A percentile compares a stretch with the other conserved stretches of the same genome.
phyloP scores from a whole-genome alignment of 2,329 filamentous ascomycete genomes.

The Colletotrichum magnum region DNA sequence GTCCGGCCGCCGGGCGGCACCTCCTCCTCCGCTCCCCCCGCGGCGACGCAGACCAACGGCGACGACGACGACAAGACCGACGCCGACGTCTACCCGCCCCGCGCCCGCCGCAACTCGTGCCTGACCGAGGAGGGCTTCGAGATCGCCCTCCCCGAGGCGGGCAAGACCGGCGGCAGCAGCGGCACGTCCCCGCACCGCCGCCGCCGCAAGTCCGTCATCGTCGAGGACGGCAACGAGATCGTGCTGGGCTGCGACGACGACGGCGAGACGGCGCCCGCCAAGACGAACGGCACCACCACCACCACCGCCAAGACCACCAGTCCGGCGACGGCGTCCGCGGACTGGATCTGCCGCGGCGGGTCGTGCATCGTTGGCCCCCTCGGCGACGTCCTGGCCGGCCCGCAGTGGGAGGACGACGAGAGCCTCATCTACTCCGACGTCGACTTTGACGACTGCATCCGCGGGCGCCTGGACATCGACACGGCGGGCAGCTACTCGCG shows the following conservation, averaged over 20 bases:
- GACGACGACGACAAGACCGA: neutral
- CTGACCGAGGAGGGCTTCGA: constrained; percentile 63
- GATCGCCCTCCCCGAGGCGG: constrained; percentile 56
- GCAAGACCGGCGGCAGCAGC: constrained; percentile 25
- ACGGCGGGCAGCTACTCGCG: constrained; percentile 87
- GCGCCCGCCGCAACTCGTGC: constrained; percentile 55
- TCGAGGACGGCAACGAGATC: constrained; percentile 70
- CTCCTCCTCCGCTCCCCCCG: neutral
- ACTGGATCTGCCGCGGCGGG: constrained; percentile 80
- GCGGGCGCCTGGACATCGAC: constrained; percentile 86
- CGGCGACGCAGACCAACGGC: neutral
- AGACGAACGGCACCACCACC: constrained; percentile 14
- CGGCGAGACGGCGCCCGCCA: constrained; percentile 32
- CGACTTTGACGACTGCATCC: constrained; percentile 89
- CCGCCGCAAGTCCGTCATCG: constrained; percentile 60
- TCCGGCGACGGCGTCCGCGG: constrained; percentile 5
- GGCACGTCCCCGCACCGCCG: constrained; percentile 38
- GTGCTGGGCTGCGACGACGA: constrained; percentile 55
- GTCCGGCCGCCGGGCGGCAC: constrained; percentile 65
- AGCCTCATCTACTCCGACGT: constrained; percentile 79
- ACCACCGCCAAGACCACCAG: constrained; percentile 14
- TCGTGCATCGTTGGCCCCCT: constrained; percentile 85
- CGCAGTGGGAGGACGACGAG: constrained; percentile 85
- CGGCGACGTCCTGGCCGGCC: constrained; percentile 84
- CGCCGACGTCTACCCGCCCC: constrained; percentile 7